These are phyloP conservation scores for Bonia amplexicaulis DNA, from an alignment of 176 grass and related monocot genomes.

Conservation along the genomic window DNA sequence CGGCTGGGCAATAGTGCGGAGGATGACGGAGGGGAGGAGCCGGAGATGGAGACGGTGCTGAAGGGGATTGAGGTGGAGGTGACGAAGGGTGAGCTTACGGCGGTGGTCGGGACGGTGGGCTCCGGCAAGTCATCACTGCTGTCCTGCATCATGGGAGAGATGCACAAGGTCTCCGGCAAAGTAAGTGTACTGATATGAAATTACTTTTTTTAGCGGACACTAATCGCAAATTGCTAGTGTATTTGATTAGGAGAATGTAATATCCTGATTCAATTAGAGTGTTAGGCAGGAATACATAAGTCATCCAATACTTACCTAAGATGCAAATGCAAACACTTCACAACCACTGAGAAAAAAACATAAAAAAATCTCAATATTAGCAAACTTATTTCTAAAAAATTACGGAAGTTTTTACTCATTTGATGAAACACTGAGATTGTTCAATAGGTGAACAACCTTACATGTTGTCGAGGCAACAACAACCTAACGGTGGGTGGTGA, in stretches of 20 bases:
- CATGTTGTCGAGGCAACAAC: too few species aligned
- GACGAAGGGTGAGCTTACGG: constrained; percentile 37
- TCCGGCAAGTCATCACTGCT: constrained; percentile 73
- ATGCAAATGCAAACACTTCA: neutral
- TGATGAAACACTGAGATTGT: neutral
- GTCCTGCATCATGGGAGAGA: constrained; percentile 61
- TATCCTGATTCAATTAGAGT: neutral
- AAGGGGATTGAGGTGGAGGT: constrained; percentile 45
- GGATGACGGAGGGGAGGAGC: neutral
- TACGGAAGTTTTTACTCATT: neutral
- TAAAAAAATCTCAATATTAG: neutral
- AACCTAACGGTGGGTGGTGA: neutral
- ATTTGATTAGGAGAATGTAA: neutral
- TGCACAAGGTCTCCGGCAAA: constrained; percentile 58
- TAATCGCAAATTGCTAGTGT: neutral
- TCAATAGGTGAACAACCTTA: too few species aligned
- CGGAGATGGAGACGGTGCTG: constrained; percentile 10
- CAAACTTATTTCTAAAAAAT: neutral
- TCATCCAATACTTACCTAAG: neutral
- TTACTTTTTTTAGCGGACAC: neutral
- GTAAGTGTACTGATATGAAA: constrained; percentile 8
- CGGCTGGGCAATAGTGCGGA: neutral
- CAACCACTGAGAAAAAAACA: neutral
- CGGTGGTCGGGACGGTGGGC: constrained; percentile 52
- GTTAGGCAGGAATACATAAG: neutral